Conservation (phyloP, 768 basidiomycete species). For the Mycena albidolilacea region DNA sequence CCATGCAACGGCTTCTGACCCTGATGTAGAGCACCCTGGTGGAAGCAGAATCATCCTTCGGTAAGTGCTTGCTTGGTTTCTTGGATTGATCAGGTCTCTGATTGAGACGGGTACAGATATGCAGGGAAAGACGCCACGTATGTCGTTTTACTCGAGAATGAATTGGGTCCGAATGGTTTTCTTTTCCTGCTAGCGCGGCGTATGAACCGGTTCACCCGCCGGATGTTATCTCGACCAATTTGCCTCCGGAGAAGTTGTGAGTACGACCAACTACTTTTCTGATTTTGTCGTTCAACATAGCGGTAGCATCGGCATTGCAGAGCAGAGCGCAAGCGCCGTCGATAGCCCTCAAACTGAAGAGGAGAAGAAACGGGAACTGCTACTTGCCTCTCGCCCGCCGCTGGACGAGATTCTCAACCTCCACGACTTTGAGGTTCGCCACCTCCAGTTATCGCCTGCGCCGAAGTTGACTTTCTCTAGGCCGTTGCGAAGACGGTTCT, state of each 20-base stretch:
- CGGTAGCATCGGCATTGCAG: conserved; percentile 66
- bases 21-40: conserved; percentile 61
- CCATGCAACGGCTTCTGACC: not conserved
- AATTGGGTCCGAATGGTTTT: not conserved
- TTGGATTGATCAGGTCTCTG: not conserved
- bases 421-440: conserved; percentile 80
- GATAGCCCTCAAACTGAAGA: conserved; percentile 61
- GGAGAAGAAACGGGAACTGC: conserved; percentile 64
- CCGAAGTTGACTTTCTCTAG: conserved; percentile 45
- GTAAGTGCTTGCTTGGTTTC: not conserved
- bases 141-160: conserved; percentile 42
- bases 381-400: conserved; percentile 65
- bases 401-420: conserved; percentile 75
- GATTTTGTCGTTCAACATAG: not conserved
- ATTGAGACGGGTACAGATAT: conserved; percentile 46
- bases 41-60: conserved; percentile 75
- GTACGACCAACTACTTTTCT: conserved; percentile 28
- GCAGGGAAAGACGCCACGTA: conserved; percentile 80
- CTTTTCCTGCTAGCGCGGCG: conserved; percentile 55
- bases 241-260: conserved; percentile 78
- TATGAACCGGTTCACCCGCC: conserved; percentile 81
- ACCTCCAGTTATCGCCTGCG: conserved; percentile 7
- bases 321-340: conserved; percentile 60
- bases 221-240: conserved; percentile 66
- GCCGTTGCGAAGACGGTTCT: conserved; percentile 76